Evolutionary conservation across 2,329 filamentous ascomycete genomes (phyloP), one percentile per base, ranked within the genome.

Genomic region (Pseudogymnoascus sp.): DNA sequence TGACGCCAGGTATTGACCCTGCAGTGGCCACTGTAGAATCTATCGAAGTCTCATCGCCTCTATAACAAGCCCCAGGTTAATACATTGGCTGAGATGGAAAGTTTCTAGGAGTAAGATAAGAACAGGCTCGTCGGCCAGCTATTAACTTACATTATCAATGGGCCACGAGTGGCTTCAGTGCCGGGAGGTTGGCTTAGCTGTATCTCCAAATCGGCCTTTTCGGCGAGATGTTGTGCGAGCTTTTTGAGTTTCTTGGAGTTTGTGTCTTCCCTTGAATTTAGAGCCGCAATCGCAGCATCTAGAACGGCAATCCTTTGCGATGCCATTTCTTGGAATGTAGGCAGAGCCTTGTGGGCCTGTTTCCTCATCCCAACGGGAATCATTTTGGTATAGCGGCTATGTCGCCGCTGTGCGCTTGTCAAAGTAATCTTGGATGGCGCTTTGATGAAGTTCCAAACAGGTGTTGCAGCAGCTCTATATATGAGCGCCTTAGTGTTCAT

Each of bases 341-440:
- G 50, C 28, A 8, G 50, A 12, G 28, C n/a, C 50, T 34, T 34
- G 1, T 18, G 28, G 5, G 50, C 50, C 28, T 56, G 50, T 34
- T 56, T 56, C 28, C 50, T 56, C 50, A 56, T 56, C 50, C 50
- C 50, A 18, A 56, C 50, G 5, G 50, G 50, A 56, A 56, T 21
- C 50, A 56, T 56, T 31, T 56, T 56, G 50, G 16, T 34, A 12
- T 16, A 34, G 50, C 25, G 50, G 50, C 28, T 6, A 56, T 34
- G 50, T 34, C 16, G 50, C 50, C 8, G 28, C 16, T 34, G 50
- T 56, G 50, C 50, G 50, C 18, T 56, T 34, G 50, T 56, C 25
- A 56, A 34, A 16, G n/a, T 56, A 21, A 34, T 56, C 10, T 56
- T 56, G 28, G 50, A 34, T 56, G 16, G 8, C 3, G n/a, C 50